These are phyloP conservation scores for Phallus indusiatus DNA, from an alignment of 768 basidiomycete species.

Conservation along the genomic window DNA sequence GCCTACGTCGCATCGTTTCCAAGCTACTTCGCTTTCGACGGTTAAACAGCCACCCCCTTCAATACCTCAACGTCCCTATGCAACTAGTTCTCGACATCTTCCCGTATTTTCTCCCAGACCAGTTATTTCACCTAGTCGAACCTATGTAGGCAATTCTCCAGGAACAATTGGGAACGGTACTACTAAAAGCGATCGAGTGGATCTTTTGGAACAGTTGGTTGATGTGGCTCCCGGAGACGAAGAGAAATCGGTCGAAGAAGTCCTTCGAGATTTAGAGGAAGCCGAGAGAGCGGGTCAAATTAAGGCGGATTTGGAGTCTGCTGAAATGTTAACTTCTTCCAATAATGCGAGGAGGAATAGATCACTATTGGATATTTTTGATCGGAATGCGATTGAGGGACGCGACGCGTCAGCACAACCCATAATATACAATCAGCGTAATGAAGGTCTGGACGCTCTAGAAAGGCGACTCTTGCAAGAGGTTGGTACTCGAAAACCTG, in stretches of 20 bases:
- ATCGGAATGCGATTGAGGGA: too few relatives aligned
- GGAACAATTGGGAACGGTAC: constrained; percentile 8
- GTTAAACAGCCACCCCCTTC: constrained; percentile 11
- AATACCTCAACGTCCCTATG: constrained; percentile 3
- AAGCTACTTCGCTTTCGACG: constrained; percentile 21
- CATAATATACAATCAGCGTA: not conserved
- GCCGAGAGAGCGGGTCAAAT: not conserved
- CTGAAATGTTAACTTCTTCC: not conserved
- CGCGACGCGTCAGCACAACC: too few relatives aligned
- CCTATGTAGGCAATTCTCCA: constrained; percentile 25
- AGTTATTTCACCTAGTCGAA: constrained; percentile 54
- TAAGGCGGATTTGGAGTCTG: not conserved
- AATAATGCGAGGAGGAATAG: constrained; percentile 6
- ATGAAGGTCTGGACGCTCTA: constrained; percentile 60
- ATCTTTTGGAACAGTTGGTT: constrained; percentile 64
- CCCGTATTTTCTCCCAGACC: constrained; percentile 59
- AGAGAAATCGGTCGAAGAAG: constrained; percentile 29
- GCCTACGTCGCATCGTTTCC: constrained; percentile 47
- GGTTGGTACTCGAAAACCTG: constrained; percentile 54
- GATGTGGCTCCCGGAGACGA: constrained; percentile 4
- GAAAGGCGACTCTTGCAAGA: constrained; percentile 60
- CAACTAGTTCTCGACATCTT: constrained; percentile 11
- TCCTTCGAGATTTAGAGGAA: constrained; percentile 26
- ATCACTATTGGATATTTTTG: not conserved
- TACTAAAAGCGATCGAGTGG: constrained; percentile 50